Percentiles rank a stretch among this genome's conserved stretches.
Evolutionary conservation across 129 eudicot genomes (phyloP).

Genomic region (Flaveria ramosissima): DNA sequence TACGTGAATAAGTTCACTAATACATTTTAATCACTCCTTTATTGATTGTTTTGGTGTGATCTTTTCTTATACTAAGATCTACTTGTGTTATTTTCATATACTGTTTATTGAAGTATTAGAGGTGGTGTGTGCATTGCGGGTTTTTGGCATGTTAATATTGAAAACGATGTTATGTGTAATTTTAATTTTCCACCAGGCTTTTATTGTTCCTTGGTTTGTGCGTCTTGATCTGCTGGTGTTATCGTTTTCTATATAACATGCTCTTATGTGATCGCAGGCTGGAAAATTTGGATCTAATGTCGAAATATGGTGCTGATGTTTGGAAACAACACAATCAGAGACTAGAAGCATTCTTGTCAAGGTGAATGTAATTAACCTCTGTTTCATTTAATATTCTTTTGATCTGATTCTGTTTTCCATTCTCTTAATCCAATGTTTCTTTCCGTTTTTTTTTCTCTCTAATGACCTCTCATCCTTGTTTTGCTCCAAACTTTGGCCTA

Average conservation of each 20-base stretch:
- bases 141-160: slow-evolving; percentile 1
- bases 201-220: neutral
- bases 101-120: neutral
- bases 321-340: slow-evolving; percentile 91
- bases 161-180: neutral
- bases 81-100: neutral
- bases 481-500: neutral
- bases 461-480: too few relatives aligned
- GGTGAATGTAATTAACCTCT: slow-evolving; percentile 42
- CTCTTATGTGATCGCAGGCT: slow-evolving; percentile 50
- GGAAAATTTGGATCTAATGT: slow-evolving; percentile 87
- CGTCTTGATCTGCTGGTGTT: slow-evolving; percentile 18
- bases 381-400: neutral
- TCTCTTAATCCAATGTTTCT: slow-evolving; percentile 2
- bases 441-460: neutral
- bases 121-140: slow-evolving; percentile 1
- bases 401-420: slow-evolving; percentile 10
- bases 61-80: slow-evolving; percentile 9
- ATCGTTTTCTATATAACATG: slow-evolving; percentile 12
- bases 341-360: slow-evolving; percentile 74
- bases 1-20: neutral
- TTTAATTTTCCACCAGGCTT: neutral
- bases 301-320: slow-evolving; percentile 80
- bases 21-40: neutral
- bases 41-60: neutral